Base-by-base conservation (phyloP, 805 yeast genomes). In the Wickerhamiella lipophila region DNA sequence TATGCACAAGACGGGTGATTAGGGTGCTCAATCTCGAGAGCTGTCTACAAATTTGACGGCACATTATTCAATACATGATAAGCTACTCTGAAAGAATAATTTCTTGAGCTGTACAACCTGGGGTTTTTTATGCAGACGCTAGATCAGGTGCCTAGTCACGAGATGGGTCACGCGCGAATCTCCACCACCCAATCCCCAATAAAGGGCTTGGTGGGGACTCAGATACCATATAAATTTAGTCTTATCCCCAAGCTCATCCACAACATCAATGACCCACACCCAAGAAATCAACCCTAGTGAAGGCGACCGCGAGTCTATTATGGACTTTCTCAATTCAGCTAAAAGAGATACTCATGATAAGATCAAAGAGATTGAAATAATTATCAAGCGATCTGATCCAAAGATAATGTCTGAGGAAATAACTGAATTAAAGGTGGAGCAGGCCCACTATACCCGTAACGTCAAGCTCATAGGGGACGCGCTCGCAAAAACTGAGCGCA, bases 281-380 rank as follows among this genome's bases (percentile, higher is more conserved):
- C 52, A 55, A 11, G 59, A 56, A 32, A 57, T 57, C 43, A 56
- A 57, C 51, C 60, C 60, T 13, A 53, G 55, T 27, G 54, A 53
- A 35, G 57, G 53, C 42, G 58, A 56, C 46, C 52, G 60, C 34
- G 60, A 57, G 50, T 18, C 22, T 18, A 55, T 57, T 47, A 53
- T 55, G 30, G 56, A 49, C 30, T 49, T 51, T 50, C 55, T 57
- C 22, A 43, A 46, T 42, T 44, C 32, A 11, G 59, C 55, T n/a
- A 32, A 35, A 7, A 49, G 49, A 15, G 53, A 52, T 29, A 45
- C 56, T 30, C 46, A 52, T 39, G 44, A 49, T 22, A 52, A 52
- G 38, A 46, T 45, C 16, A 49, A 47, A 27, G 60, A 57, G 32
- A 23, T 52, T 12, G 59, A 56, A 19, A 44, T 48, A 4, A 22